A percentile compares a stretch with the other conserved stretches of the same genome.
These are phyloP conservation scores for Fusarium nematophilum DNA, from an alignment of 2,329 filamentous ascomycete genomes.

Conservation along the genomic window DNA sequence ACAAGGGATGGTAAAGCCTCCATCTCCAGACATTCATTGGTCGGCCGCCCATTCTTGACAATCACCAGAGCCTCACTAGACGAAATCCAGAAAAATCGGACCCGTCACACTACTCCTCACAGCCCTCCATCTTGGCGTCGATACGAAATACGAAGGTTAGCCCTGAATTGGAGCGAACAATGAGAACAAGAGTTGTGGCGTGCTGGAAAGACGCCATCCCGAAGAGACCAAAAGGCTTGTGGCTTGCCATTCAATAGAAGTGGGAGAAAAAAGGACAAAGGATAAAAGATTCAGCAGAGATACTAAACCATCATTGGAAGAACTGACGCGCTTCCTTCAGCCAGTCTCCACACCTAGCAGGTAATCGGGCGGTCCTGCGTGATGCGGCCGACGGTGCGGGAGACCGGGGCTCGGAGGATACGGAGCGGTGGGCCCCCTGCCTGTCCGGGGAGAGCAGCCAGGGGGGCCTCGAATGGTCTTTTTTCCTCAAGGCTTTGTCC, in stretches of 20 bases:
- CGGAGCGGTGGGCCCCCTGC: no score
- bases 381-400: constrained; percentile 2
- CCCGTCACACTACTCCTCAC: no score
- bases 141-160: no score
- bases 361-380: neutral
- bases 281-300: neutral
- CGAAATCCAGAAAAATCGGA: no score
- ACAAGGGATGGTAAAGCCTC: no score
- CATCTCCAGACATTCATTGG: no score
- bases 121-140: no score
- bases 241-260: neutral
- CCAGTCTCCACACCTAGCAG: neutral
- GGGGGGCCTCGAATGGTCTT: neutral
- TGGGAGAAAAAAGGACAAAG: neutral
- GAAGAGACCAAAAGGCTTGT: neutral
- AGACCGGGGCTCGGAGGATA: no score
- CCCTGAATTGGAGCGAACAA: no score
- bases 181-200: neutral
- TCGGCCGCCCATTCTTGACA: no score
- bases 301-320: neutral
- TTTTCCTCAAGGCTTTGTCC: neutral
- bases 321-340: neutral
- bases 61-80: no score
- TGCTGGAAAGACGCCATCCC: constrained; percentile 2
- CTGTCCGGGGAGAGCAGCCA: no score